Percentiles rank a stretch among this genome's conserved stretches.
These are phyloP conservation scores for Phytophthora pistaciae DNA, from an alignment of 352 stramenopile species.

Conservation along the genomic window DNA sequence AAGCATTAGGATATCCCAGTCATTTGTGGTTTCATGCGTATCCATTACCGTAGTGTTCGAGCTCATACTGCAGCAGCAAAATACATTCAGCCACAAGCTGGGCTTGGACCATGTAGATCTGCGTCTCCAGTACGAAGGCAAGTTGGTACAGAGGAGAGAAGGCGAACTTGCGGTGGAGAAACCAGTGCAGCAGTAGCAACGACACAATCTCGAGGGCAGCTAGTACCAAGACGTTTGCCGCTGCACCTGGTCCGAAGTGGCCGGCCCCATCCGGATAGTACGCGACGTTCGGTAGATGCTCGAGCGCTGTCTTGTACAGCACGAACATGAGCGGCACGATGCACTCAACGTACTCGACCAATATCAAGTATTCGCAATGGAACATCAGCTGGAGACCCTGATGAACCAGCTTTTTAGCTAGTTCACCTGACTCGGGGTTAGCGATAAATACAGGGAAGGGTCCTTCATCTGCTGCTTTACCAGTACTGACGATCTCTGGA, in stretches of 20 bases:
- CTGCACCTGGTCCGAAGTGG: not conserved
- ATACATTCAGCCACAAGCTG: not conserved
- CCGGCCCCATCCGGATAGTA: not conserved
- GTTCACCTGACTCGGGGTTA: not conserved
- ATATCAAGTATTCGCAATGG: not conserved
- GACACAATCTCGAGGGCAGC: not conserved
- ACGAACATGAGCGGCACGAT: not conserved
- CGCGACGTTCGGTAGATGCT: not conserved
- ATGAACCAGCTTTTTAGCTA: not conserved
- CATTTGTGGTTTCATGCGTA: not conserved
- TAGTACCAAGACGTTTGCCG: not conserved
- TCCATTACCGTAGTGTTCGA: not conserved
- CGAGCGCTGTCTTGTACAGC: not conserved
- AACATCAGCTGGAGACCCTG: not conserved
- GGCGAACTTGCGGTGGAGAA: not conserved
- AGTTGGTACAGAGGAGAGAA: slow-evolving; percentile 1
- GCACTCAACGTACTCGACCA: slow-evolving; percentile 3
- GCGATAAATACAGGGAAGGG: not conserved
- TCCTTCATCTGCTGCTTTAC: not conserved
- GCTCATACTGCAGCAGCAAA: not conserved
- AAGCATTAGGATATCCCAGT: not conserved
- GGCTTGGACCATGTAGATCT: not conserved
- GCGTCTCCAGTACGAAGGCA: not conserved
- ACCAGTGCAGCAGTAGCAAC: not conserved
- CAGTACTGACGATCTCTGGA: not conserved